These are phyloP conservation scores for Xylariaceae sp. DNA, from an alignment of 2,329 filamentous ascomycete species.

Conservation along the genomic window DNA sequence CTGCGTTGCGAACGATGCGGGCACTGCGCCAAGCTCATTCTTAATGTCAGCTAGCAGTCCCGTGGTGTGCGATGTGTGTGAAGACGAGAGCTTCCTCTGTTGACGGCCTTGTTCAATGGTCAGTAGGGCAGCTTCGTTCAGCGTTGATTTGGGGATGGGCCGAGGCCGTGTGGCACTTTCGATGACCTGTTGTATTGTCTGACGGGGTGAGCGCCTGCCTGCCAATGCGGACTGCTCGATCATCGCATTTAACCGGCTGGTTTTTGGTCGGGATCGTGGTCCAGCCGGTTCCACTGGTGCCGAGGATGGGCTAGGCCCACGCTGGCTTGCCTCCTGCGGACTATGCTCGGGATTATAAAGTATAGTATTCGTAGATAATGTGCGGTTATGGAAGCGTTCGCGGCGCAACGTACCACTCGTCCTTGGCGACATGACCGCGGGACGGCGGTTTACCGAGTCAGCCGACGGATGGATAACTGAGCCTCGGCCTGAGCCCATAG, in stretches of 20 bases:
- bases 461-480: conserved; percentile 33
- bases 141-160: conserved; percentile 55
- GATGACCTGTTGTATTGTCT: conserved; percentile 41
- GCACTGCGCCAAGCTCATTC: conserved; percentile 59
- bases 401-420: conserved; percentile 33
- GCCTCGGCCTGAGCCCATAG: conserved; percentile 41
- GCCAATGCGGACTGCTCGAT: conserved; percentile 37
- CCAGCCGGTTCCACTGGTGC: conserved; percentile 38
- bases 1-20: conserved; percentile 76
- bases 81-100: conserved; percentile 50
- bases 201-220: conserved; percentile 44
- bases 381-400: conserved; percentile 60
- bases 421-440: conserved; percentile 34
- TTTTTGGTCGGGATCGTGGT: conserved; percentile 35
- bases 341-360: conserved; percentile 63
- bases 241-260: conserved; percentile 37
- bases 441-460: conserved; percentile 29
- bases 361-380: conserved; percentile 76
- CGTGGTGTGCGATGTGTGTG: conserved; percentile 61
- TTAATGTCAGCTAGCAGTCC: conserved; percentile 45
- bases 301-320: conserved; percentile 39
- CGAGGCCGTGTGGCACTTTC: conserved; percentile 49
- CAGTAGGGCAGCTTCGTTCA: conserved; percentile 53
- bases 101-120: conserved; percentile 44
- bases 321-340: conserved; percentile 38